These are phyloP conservation scores for Phaeophleospora eucalypticola DNA, from an alignment of 2,329 filamentous ascomycete species.

Conservation along the genomic window DNA sequence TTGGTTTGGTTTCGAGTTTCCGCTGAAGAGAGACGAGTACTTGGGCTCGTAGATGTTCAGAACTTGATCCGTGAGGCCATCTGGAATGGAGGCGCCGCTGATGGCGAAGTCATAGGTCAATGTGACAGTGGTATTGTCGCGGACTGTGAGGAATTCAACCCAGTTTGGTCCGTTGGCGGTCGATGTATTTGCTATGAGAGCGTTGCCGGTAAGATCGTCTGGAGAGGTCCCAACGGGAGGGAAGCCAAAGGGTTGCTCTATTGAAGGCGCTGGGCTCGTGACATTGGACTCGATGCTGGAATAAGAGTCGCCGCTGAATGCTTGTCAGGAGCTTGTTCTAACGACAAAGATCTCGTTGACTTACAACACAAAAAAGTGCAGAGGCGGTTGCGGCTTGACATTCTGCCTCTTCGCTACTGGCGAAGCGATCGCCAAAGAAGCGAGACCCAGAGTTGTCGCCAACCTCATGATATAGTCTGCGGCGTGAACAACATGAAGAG, in stretches of 20 bases:
- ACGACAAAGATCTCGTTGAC: neutral
- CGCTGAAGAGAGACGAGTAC: conserved; percentile 1
- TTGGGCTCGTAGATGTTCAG: conserved; percentile 5
- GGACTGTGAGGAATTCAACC: conserved; percentile 4
- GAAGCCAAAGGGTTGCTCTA: conserved; percentile 3
- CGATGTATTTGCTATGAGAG: conserved; percentile 2
- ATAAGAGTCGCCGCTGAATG: conserved; percentile 2
- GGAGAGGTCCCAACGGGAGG: conserved; percentile 3
- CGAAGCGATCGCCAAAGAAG: neutral
- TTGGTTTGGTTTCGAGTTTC: neutral
- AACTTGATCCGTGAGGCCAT: conserved; percentile 3
- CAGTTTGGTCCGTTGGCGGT: conserved; percentile 4
- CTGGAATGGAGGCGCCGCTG: conserved; percentile 2
- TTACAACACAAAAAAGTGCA: conserved; percentile 5
- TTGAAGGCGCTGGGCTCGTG: conserved; percentile 1
- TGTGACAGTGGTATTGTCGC: conserved; percentile 1
- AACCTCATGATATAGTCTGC: neutral
- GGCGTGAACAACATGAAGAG: too few species aligned
- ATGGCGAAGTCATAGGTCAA: conserved; percentile 6
- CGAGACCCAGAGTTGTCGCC: neutral
- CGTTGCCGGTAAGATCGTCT: conserved; percentile 1
- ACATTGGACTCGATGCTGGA: conserved; percentile 1
- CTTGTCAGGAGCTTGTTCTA: neutral
- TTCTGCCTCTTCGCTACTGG: neutral
- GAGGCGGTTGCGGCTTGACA: neutral